Evolutionary conservation across 495 filamentous ascomycete genomes (phyloP), one percentile per base, ranked within the genome.

Genomic region (Hypoxylon cercidicola): DNA sequence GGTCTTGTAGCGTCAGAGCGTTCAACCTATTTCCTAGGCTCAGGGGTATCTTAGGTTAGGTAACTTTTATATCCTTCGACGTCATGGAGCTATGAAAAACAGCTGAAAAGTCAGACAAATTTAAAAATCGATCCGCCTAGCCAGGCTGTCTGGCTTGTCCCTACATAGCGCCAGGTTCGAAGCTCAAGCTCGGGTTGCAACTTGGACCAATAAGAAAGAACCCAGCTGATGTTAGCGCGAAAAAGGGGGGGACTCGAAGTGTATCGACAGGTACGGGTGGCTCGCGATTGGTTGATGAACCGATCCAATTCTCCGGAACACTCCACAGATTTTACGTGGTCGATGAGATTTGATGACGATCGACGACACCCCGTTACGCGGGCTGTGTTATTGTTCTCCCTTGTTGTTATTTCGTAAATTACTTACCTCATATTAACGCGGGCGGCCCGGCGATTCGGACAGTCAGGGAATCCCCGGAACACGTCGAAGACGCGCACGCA

Each of bases 331-430:
- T 28, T 55, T 56, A 55, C 60, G 59, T 47, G 49, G 54, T 55
- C 60, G 49, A 52, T 63, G 52, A 55, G 60, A 62, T 55, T 41
- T 44, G 23, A 68, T 68, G 48, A 58, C 30, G 64, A 62, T 68
- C 59, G 53, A 55, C 59, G 23, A 62, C 40, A 30, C 48, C 43
- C 44, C 44, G 13, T 62, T 34, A 21, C 37, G 39, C 45, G 49
- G 21, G 41, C 55, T 45, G 30, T 13, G 13, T 55, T 15, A 18
- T 25, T 55, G n/a, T 40, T 57, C 28, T 35, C 5, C 8, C 19
- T 3, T 45, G 12, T 15, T 11, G n/a, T 20, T 18, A 16, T 15
- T 11, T 8, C 3, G 3, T 3, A 28, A 7, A 3, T 28, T 28
- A 28, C 25, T 28, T 28, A 43, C 37, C 11, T 51, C 15, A 23